A percentile compares a stretch with the other conserved stretches of the same genome.
Conservation (phyloP, 2,329 filamentous ascomycete genomes). For the Colletotrichum sp. region DNA sequence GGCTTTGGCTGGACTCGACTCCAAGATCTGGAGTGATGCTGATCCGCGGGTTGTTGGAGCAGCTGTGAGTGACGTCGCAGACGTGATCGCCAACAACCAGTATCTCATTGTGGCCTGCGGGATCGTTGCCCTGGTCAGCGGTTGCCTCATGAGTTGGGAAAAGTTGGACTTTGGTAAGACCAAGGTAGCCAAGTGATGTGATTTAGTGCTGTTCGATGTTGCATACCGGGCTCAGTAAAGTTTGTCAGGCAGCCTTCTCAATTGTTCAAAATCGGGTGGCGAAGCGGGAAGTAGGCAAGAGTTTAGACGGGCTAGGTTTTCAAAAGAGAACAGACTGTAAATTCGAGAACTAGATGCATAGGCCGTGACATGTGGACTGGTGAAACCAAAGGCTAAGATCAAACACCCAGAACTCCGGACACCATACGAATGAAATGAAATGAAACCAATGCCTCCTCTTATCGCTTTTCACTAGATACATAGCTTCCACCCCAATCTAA, state of each 20-base stretch:
- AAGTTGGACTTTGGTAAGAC: constrained; percentile 27
- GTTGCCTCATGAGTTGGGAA: constrained; percentile 32
- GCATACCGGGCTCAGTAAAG: neutral
- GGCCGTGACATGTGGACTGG: neutral
- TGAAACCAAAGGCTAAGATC: neutral
- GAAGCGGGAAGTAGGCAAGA: neutral
- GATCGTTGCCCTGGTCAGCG: constrained; percentile 28
- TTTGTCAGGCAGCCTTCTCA: neutral
- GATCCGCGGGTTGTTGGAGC: constrained; percentile 19
- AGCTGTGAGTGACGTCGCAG: constrained; percentile 28
- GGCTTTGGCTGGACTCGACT: constrained; percentile 31
- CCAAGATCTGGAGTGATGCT: constrained; percentile 24
- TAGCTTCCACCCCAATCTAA: neutral
- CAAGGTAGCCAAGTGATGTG: neutral
- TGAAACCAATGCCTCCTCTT: neutral
- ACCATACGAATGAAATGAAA: neutral
- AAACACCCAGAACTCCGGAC: neutral
- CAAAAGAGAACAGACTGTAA: neutral
- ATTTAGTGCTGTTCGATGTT: neutral
- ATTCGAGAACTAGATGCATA: neutral
- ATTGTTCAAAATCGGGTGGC: neutral
- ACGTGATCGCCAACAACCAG: constrained; percentile 30
- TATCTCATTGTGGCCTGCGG: constrained; percentile 30
- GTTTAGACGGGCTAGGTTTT: neutral
- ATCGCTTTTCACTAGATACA: neutral